Conservation (phyloP, 1,284 basidiomycete species). For the Somion occarium region DNA sequence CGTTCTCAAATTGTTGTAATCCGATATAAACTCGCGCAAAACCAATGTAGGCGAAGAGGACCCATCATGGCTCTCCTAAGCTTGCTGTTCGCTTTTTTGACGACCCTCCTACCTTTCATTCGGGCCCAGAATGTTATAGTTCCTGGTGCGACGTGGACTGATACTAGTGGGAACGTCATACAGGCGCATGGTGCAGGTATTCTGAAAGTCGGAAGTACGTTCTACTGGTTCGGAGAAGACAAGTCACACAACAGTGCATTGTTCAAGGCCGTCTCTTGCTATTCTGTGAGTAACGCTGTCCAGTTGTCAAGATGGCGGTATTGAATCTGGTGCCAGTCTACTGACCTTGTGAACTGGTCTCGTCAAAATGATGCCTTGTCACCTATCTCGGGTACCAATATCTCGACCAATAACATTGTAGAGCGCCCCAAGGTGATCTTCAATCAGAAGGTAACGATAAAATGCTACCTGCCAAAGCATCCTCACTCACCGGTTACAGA, state of each 20-base stretch:
- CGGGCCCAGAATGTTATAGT: slow-evolving; percentile 41
- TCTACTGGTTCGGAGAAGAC: slow-evolving; percentile 66
- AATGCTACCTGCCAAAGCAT: too few species aligned
- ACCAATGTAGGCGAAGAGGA: not conserved
- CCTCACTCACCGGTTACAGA: too few species aligned
- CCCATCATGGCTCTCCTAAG: slow-evolving; percentile 5
- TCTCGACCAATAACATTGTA: slow-evolving; percentile 55
- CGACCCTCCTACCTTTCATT: slow-evolving; percentile 9
- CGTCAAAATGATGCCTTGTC: slow-evolving; percentile 55
- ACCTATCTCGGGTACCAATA: slow-evolving; percentile 48
- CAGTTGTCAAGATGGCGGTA: not conserved
- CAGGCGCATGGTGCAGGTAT: slow-evolving; percentile 63
- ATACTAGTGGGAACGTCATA: slow-evolving; percentile 57
- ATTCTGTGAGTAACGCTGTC: slow-evolving; percentile 32
- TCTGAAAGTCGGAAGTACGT: slow-evolving; percentile 52
- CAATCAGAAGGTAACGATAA: slow-evolving; percentile 42
- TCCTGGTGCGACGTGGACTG: slow-evolving; percentile 59
- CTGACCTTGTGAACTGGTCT: slow-evolving; percentile 50
- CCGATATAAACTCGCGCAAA: not conserved
- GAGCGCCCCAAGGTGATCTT: slow-evolving; percentile 61
- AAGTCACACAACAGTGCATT: slow-evolving; percentile 51
- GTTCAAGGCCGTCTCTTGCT: slow-evolving; percentile 60
- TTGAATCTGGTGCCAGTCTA: slow-evolving; percentile 34
- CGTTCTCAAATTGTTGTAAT: not conserved
- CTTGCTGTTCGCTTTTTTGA: slow-evolving; percentile 11